Conservation (phyloP, 1,139 yeast species). For the Sugiyamaella japonica region DNA sequence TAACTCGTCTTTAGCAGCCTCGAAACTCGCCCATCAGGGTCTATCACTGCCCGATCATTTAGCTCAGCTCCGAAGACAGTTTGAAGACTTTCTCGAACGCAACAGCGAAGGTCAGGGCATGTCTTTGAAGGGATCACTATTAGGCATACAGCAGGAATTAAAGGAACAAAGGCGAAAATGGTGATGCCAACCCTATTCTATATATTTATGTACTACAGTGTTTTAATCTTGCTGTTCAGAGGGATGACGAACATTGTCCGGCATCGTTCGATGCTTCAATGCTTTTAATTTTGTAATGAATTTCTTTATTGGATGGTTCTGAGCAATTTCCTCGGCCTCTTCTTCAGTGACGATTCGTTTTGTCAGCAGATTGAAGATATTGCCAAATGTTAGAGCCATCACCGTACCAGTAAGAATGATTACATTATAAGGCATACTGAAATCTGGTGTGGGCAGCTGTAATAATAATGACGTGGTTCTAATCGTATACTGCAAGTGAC, state of each 20-base stretch:
- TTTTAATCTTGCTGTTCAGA: background rate
- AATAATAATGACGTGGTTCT: conserved; percentile 84
- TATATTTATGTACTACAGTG: conserved; percentile 7
- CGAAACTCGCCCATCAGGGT: conserved; percentile 18
- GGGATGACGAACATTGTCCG: background rate
- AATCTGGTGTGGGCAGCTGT: conserved; percentile 94
- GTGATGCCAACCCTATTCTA: background rate
- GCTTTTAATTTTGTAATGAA: conserved; percentile 18
- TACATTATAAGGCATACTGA: conserved; percentile 98
- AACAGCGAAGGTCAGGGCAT: conserved; percentile 32
- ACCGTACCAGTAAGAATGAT: conserved; percentile 92
- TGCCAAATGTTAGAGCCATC: conserved; percentile 89
- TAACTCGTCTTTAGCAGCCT: conserved; percentile 49
- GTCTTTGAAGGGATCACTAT: conserved; percentile 30
- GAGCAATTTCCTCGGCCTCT: conserved; percentile 55
- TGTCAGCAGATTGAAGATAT: conserved; percentile 73
- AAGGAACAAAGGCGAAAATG: conserved; percentile 14
- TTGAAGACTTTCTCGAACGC: conserved; percentile 50
- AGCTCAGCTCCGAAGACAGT: conserved; percentile 41
- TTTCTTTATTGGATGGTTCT: conserved; percentile 27
- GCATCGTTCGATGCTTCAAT: background rate
- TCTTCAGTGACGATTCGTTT: conserved; percentile 76
- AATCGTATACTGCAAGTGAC: conserved; percentile 41
- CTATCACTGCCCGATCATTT: conserved; percentile 49
- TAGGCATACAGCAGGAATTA: conserved; percentile 26